Evolutionary conservation across 306 rosid species (phyloP).

Genomic region (Prunus mume): DNA sequence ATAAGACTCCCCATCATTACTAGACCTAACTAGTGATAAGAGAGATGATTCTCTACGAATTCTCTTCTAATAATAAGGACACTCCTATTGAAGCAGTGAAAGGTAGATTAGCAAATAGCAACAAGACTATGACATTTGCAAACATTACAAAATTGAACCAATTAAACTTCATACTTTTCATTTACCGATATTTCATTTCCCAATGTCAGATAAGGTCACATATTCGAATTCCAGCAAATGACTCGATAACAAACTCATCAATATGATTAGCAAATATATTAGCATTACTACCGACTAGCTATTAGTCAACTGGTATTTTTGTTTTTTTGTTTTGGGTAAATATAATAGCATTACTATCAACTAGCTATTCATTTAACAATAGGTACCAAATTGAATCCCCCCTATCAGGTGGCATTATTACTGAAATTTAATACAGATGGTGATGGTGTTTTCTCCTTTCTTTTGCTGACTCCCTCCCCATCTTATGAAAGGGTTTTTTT

Average conservation of each 20-base stretch:
- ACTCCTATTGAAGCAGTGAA: conserved; percentile 4
- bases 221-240: too few species aligned
- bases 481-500: background rate
- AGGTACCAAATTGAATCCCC: too few species aligned
- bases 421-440: background rate
- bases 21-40: conserved; percentile 18
- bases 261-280: too few species aligned
- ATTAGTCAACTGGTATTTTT: too few species aligned
- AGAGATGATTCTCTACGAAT: conserved; percentile 21
- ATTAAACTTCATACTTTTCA: background rate
- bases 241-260: too few species aligned
- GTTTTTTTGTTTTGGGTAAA: too few species aligned
- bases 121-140: background rate
- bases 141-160: background rate
- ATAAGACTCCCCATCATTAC: conserved; percentile 38
- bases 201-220: too few species aligned
- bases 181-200: too few species aligned
- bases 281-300: too few species aligned
- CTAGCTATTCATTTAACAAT: too few species aligned
- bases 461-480: background rate
- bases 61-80: conserved; percentile 9
- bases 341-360: too few species aligned
- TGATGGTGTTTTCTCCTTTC: background rate
- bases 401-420: background rate
- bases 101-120: background rate